phyloP scores from a whole-genome alignment of 768 basidiomycete species.

The Cytidiella melzeri region DNA sequence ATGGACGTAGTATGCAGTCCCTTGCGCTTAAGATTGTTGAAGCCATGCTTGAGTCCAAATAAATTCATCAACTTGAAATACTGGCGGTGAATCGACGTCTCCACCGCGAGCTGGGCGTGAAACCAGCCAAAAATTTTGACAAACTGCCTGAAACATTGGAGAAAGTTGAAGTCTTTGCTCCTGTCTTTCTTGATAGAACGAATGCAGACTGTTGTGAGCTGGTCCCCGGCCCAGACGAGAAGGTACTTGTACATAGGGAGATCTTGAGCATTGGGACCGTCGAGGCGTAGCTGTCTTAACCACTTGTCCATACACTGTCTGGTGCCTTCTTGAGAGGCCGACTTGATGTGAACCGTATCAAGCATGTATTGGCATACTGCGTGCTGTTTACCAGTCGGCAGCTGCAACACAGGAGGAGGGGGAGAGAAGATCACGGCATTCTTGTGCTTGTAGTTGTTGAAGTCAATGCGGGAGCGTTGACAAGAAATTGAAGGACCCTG shows the following conservation, averaged over 20 bases:
- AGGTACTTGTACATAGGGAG: constrained; percentile 13
- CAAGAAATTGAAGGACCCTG: constrained; percentile 4
- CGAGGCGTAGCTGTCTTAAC: background rate
- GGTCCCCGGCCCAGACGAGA: constrained; percentile 31
- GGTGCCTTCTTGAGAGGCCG: constrained; percentile 11
- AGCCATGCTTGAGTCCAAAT: constrained; percentile 16
- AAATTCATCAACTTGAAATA: constrained; percentile 28
- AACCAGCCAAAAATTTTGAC: constrained; percentile 34
- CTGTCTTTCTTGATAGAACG: constrained; percentile 32
- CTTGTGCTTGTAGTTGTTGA: constrained; percentile 8
- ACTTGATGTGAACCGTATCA: constrained; percentile 5
- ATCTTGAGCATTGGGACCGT: background rate
- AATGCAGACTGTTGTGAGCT: constrained; percentile 33
- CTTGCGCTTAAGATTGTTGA: constrained; percentile 19
- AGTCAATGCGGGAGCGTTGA: constrained; percentile 3
- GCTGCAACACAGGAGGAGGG: constrained; percentile 8
- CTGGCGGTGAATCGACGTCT: constrained; percentile 35
- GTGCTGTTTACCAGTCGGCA: constrained; percentile 8
- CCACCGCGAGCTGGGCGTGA: constrained; percentile 35
- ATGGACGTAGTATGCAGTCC: constrained; percentile 13
- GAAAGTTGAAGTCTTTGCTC: constrained; percentile 32
- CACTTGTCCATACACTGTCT: background rate
- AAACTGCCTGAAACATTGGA: constrained; percentile 32
- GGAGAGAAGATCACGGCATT: constrained; percentile 2
- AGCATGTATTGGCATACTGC: constrained; percentile 6